Evolutionary conservation across 2,329 filamentous ascomycete species (phyloP), one percentile per base, ranked within the genome.

Genomic region (Aspergillus spinulosporus): DNA sequence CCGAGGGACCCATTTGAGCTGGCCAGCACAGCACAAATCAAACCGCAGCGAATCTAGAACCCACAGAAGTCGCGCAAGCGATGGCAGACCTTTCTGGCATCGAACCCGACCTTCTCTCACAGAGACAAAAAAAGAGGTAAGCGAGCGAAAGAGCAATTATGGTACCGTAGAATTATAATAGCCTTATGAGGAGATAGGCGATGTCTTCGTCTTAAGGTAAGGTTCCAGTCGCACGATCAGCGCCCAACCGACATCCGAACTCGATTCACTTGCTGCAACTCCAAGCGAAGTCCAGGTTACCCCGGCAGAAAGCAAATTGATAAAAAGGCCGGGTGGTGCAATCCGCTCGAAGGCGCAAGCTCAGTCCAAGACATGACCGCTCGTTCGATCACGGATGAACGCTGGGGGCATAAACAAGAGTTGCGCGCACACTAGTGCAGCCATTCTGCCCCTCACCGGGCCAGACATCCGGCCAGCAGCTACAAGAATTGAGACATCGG

Each of bases 1-100:
- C 54, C 56, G 56, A 29, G 52, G 55, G 37, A 59, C 49, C 67
- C 72, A 70, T 37, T 49, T 53, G 52, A 43, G 45, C 9, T 15
- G 15, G n/a, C 26, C n/a, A 26, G 32, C 11, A 32, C 32, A 39
- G 28, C n/a, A 36, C 21, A 12, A n/a, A 32, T 28, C 32, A 37
- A 37, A 37, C 9, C 9, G 34, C 34, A 37, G 34, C 34, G n/a
- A 37, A 12, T 37, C 34, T 44, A 48, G 43, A 31, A 40, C 29
- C 46, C 31, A 54, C 42, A 48, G 15, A 52, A 37, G 9, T 12
- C 34, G 34, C 34, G 5, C 39, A 21, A 42, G 14, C 15, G 14
- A 42, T 42, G 15, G 39, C n/a, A 5, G 21, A 42, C 9, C 32
- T 36, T 48, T 49, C 44, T 59, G 44, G 49, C 60, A 60, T 62